These are phyloP conservation scores for Boeremia lycopersici DNA, from an alignment of 2,329 filamentous ascomycete species.

Conservation along the genomic window DNA sequence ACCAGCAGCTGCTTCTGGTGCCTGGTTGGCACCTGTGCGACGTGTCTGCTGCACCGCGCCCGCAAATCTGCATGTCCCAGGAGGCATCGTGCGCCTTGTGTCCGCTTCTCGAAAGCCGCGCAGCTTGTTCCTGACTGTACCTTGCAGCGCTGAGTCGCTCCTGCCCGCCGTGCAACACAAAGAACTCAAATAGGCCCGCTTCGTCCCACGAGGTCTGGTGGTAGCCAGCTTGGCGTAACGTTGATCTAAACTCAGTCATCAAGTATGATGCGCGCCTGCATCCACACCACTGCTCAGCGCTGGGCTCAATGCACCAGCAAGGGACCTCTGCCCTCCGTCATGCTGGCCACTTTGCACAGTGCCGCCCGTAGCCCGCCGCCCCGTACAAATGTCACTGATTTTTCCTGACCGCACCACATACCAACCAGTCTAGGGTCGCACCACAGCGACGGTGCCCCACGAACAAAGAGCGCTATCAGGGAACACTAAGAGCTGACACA, in stretches of 20 bases:
- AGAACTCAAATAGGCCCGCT: conserved; percentile 33
- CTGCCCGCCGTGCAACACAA: conserved; percentile 35
- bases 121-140: conserved; percentile 36
- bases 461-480: conserved; percentile 11
- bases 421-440: conserved; percentile 28
- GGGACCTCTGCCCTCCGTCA: neutral
- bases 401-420: conserved; percentile 6
- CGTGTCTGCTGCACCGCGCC: conserved; percentile 29
- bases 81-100: conserved; percentile 35
- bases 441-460: conserved; percentile 26
- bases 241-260: conserved; percentile 15
- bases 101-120: conserved; percentile 37
- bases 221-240: conserved; percentile 30
- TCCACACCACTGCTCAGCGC: neutral
- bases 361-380: neutral
- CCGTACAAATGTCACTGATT: conserved; percentile 6
- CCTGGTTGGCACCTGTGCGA: conserved; percentile 32
- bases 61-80: conserved; percentile 42
- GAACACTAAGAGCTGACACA: conserved; percentile 26
- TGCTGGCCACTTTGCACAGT: neutral
- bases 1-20: conserved; percentile 27
- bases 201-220: conserved; percentile 31
- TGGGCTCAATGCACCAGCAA: neutral
- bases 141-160: conserved; percentile 41
- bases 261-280: conserved; percentile 10